These are phyloP conservation scores for Dactylellina haptotyla DNA, from an alignment of 2,329 filamentous ascomycete species.

Conservation along the genomic window DNA sequence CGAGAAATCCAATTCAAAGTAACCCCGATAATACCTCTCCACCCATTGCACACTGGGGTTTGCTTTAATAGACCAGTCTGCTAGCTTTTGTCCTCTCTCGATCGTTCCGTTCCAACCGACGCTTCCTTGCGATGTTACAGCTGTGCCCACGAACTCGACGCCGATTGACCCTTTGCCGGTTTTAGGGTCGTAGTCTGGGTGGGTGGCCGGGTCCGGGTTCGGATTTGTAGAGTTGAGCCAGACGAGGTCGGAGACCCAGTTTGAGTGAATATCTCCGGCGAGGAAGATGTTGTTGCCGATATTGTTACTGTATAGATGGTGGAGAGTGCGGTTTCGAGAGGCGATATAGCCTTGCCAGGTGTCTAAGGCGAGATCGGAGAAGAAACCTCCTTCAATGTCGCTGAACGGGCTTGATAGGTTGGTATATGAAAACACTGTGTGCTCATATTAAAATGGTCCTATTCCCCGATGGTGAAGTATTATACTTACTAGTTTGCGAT, in stretches of 20 bases:
- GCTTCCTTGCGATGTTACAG: slow-evolving; percentile 71
- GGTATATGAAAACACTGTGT: slow-evolving; percentile 70
- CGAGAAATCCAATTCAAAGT: slow-evolving; percentile 72
- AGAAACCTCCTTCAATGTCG: too few species aligned
- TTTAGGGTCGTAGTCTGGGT: slow-evolving; percentile 66
- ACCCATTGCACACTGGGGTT: slow-evolving; percentile 78
- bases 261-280: slow-evolving; percentile 75
- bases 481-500: slow-evolving; percentile 68
- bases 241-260: slow-evolving; percentile 71
- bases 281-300: slow-evolving; percentile 79
- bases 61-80: slow-evolving; percentile 63
- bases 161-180: slow-evolving; percentile 70
- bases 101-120: slow-evolving; percentile 71
- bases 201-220: slow-evolving; percentile 59
- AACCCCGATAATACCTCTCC: slow-evolving; percentile 78
- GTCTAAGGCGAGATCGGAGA: slow-evolving; percentile 66
- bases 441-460: too few species aligned
- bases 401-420: slow-evolving; percentile 59
- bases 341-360: slow-evolving; percentile 74
- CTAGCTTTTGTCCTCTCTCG: slow-evolving; percentile 65
- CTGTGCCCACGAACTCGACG: slow-evolving; percentile 74
- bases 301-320: slow-evolving; percentile 73
- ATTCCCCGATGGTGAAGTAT: neutral
- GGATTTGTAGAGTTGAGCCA: slow-evolving; percentile 63
- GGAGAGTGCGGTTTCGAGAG: slow-evolving; percentile 76